Evolutionary conservation across 2,329 filamentous ascomycete genomes (phyloP), one percentile per base, ranked within the genome.

Genomic region (Penicillium aurantiogriseum): DNA sequence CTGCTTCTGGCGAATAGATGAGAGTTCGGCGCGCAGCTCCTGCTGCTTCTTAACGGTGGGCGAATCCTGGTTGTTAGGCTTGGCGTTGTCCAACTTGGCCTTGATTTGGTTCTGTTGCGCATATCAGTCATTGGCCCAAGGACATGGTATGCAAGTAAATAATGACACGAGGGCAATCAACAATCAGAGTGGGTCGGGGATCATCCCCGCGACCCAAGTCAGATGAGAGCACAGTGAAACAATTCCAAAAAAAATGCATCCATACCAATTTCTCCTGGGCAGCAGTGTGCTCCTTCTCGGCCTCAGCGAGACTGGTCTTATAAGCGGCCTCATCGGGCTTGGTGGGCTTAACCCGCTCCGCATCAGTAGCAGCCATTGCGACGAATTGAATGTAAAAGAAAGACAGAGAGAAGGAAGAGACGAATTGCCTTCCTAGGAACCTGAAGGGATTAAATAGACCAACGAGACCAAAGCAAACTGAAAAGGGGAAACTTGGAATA

Each of bases 311-410:
- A 63, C 85, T 83, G 73, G 87, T 84, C 80, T 96, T 92, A 82
- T 88, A 99, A 67, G 83, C 80, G 64, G 88, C 88, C 80, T 94
- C 90, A 76, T 97, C 90, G 46, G 94, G 94, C 83, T 89, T 91
- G 77, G 90, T 85, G 53, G 92, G 92, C 79, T 87, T 91, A 70
- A 69, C 68, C 70, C 76, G 73, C 68, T 76, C 76, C 58, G 67
- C 65, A 63, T 70, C 70, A 67, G 68, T 63, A 62, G 71, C 68
- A 67, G 76, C 70, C 75, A 77, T 78, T 60, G 57, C 67, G 50
- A 57, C 57, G 42, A 35, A 59, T 51, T 45, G 29, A 42, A 42
- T 46, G 15, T 48, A 43, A 54, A 58, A 49, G 51, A 59, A 56
- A 59, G 58, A 54, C 56, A 39, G 58, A 54, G 51, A 40, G 56